Percentiles rank a stretch among this genome's conserved stretches.
Evolutionary conservation across 495 filamentous ascomycete genomes (phyloP).

Genomic region (Talaromyces liani): DNA sequence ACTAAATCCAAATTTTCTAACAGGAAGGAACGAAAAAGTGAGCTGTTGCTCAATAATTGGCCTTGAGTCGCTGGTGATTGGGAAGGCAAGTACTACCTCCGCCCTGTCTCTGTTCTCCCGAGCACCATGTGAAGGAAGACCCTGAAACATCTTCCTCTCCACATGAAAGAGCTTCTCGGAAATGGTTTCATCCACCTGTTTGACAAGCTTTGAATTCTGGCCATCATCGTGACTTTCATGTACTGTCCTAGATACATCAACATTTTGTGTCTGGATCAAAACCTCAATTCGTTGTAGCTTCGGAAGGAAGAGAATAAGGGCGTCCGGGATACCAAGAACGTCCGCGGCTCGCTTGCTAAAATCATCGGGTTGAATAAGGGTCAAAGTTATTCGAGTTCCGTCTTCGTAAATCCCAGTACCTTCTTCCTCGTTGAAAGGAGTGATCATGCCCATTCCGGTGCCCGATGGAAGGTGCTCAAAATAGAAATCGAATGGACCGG

Average conservation of each 20-base stretch:
- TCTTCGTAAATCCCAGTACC: background rate
- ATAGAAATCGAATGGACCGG: background rate
- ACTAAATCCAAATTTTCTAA: background rate
- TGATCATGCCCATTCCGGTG: background rate
- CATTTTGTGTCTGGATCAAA: background rate
- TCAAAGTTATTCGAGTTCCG: background rate
- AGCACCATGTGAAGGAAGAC: background rate
- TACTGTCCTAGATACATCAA: no score
- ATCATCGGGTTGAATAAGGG: background rate
- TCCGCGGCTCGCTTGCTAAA: background rate
- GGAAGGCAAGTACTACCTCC: background rate
- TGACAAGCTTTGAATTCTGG: no score
- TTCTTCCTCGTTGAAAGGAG: background rate
- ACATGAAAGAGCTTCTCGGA: background rate
- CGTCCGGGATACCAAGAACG: background rate
- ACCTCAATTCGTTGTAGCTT: background rate
- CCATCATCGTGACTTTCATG: background rate
- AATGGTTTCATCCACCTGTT: background rate
- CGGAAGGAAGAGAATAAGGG: background rate
- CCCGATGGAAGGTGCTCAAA: background rate
- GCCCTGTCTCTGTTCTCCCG: background rate
- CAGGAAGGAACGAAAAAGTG: background rate
- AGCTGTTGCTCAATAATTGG: background rate
- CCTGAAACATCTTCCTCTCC: background rate
- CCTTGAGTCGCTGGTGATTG: background rate